A percentile compares a stretch with the other conserved stretches of the same genome.
These are phyloP conservation scores for Penstemon davidsonii DNA, from an alignment of 257 asterid species.

Conservation along the genomic window DNA sequence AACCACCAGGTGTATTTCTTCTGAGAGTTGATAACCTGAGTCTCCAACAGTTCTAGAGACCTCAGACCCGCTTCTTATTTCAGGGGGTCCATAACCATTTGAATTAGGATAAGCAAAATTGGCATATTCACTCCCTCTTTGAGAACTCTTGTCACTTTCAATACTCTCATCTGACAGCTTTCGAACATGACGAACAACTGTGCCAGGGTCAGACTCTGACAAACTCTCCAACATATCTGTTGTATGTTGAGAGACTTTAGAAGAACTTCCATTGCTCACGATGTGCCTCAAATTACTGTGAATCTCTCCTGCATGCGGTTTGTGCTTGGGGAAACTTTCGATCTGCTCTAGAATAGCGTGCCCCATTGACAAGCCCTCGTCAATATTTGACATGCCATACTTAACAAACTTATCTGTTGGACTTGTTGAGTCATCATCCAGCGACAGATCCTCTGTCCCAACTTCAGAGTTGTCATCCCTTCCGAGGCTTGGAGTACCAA, in stretches of 20 bases:
- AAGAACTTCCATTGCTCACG: slow-evolving; percentile 57
- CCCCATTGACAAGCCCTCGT: slow-evolving; percentile 95
- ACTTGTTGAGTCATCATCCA: slow-evolving; percentile 68
- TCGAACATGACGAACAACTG: slow-evolving; percentile 54
- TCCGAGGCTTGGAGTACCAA: slow-evolving; percentile 70
- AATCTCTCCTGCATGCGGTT: slow-evolving; percentile 42
- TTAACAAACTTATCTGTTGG: slow-evolving; percentile 87
- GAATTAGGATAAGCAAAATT: slow-evolving; percentile 47
- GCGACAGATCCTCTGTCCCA: slow-evolving; percentile 70
- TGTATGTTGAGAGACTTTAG: slow-evolving; percentile 43
- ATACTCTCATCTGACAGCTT: slow-evolving; percentile 69
- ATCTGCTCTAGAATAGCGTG: slow-evolving; percentile 90
- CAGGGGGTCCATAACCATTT: slow-evolving; percentile 48
- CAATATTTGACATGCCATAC: slow-evolving; percentile 93
- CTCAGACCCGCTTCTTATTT: slow-evolving; percentile 48
- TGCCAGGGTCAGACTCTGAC: slow-evolving; percentile 36
- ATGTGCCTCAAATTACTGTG: slow-evolving; percentile 37
- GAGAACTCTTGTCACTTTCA: slow-evolving; percentile 77
- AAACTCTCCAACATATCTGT: slow-evolving; percentile 36
- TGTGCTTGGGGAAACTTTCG: slow-evolving; percentile 71
- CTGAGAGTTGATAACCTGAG: slow-evolving; percentile 57
- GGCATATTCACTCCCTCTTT: slow-evolving; percentile 59
- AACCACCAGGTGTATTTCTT: slow-evolving; percentile 65
- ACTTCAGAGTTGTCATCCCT: slow-evolving; percentile 82
- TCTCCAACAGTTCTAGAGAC: slow-evolving; percentile 45